A percentile compares a stretch with the other conserved stretches of the same genome.
Conservation (phyloP, 1,284 basidiomycete species). For the Fomitopsis schrenkii region DNA sequence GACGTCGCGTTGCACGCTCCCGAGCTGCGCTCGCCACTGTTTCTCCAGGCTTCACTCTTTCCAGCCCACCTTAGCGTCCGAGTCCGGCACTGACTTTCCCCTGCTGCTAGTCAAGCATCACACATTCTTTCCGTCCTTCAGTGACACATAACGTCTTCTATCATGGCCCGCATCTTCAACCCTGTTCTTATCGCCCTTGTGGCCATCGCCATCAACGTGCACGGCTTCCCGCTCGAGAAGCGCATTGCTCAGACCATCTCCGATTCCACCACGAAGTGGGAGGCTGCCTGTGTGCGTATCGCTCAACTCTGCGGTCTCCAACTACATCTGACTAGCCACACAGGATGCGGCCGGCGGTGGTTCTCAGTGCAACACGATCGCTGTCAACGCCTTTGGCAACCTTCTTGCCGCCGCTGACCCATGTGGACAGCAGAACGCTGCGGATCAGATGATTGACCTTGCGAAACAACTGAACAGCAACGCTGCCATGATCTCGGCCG, state of each 20-base stretch:
- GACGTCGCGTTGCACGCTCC: conserved; percentile 4
- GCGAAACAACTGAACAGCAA: conserved; percentile 53
- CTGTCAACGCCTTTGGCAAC: conserved; percentile 48
- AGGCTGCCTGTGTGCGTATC: conserved; percentile 33
- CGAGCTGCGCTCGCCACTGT: conserved; percentile 9
- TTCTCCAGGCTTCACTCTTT: conserved; percentile 3
- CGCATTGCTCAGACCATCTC: conserved; percentile 38
- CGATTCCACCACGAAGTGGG: conserved; percentile 37
- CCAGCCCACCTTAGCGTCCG: background rate
- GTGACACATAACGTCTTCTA: background rate
- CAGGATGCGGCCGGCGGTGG: conserved; percentile 48
- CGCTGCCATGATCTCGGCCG: conserved; percentile 50
- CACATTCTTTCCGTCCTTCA: background rate
- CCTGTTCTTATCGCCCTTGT: conserved; percentile 15
- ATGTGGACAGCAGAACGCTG: conserved; percentile 61
- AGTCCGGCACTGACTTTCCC: background rate
- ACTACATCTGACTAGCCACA: conserved; percentile 2
- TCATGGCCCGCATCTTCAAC: conserved; percentile 18
- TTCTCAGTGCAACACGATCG: conserved; percentile 47
- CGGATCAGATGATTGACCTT: conserved; percentile 57
- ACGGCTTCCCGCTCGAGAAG: conserved; percentile 29
- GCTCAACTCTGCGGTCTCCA: background rate
- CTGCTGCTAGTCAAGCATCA: background rate
- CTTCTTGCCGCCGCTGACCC: conserved; percentile 49
- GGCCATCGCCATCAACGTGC: conserved; percentile 14